Base-by-base conservation (phyloP, 2,329 filamentous ascomycete genomes). In the Colletotrichum echinochloae region DNA sequence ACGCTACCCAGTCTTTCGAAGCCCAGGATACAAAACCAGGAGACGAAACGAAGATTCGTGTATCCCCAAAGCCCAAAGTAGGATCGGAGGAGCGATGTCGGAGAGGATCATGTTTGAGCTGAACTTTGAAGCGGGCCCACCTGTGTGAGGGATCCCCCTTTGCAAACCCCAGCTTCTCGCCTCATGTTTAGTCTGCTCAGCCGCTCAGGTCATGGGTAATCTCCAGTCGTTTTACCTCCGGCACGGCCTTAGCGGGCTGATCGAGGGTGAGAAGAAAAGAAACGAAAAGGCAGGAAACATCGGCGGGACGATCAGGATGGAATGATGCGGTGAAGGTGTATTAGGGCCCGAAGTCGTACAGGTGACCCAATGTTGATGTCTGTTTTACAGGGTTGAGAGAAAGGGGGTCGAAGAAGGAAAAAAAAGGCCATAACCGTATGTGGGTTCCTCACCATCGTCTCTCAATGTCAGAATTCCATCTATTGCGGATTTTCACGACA, bases 321-420 rank as follows among this genome's bases (percentile, higher is more conserved):
- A 35, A 23, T 11, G 26, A 18, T 23, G 37, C 60, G 35, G 11
- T 39, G 35, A 39, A 30, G 28, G 28, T 33, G 23, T 23, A 5
- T 37, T 12, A 20, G 6, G n/a, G 26, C 12, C 5, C 16, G 1
- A 30, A 6, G 23, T 9, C 18, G 18, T 18, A 2, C 1, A 49
- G 12, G 28, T 69, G 33, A 52, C 37, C 37, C 33, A 26, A 60
- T 65, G 20, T 9, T 48, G 30, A 60, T 66, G 39, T n/a, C n/a
- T 39, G 48, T 39, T 11, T 12, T 39, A 39, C 46, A 46, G 23
- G 23, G 26, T 20, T 5, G 1, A 39, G 20, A 23, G 20, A 7
- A 39, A 54, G 5, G 9, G n/a, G 51, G 12, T 3, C 7, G 11
- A 26, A 30, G 28, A 16, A 51, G 44, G 35, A 41, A 23, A 16